Base-by-base conservation (phyloP, 768 basidiomycete species). In the Amanita brunnescens region DNA sequence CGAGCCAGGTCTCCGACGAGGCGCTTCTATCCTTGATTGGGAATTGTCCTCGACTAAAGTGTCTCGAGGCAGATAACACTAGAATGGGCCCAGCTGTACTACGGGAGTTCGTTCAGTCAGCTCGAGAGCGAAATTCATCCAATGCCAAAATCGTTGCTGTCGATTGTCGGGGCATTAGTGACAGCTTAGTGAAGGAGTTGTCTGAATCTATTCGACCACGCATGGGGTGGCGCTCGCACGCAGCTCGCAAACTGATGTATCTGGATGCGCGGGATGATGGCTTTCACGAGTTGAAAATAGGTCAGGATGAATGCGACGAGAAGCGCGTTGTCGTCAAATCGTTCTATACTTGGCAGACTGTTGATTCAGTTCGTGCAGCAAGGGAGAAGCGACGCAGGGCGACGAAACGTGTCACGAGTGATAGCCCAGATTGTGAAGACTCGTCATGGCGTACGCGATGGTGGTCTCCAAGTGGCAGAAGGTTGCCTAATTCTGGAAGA, bases 301-400 rank as follows among this genome's bases (percentile, higher is more conserved):
- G 83, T 40, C 83, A 88, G 67, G 85, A 90, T 64, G 91, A 93
- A 64, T 89, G 88, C 60, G 89, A 91, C 55, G 74, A 77, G 59
- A 66, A 59, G 60, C 71, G 83, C 21, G 82, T 91, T 21, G 83
- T 88, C 46, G 61, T 92, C 57, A 91, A 91, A 76, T 81, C 85
- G 21, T 93, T 91, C 64, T 85, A 87, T 64, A 81, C 84, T 44
- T 90, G 87, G 86, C 86, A 91, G 71, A 85, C 78, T 8, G 88
- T 92, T 33, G 90, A 91, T 61, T 79, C 81, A 0, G 88, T 91
- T 43, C 74, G 75, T 53, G 69, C 74, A 30, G 76, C 74, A 48
- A 73, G 85, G 61, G 84, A 83, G 72, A 85, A 80, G 70, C 72
- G 79, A 55, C 75, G 79, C 52, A 87, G 80, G 65, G 58, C 72